Evolutionary conservation across 2,329 filamentous ascomycete species (phyloP), one percentile per base, ranked within the genome.

Genomic region (Colletotrichum musae): DNA sequence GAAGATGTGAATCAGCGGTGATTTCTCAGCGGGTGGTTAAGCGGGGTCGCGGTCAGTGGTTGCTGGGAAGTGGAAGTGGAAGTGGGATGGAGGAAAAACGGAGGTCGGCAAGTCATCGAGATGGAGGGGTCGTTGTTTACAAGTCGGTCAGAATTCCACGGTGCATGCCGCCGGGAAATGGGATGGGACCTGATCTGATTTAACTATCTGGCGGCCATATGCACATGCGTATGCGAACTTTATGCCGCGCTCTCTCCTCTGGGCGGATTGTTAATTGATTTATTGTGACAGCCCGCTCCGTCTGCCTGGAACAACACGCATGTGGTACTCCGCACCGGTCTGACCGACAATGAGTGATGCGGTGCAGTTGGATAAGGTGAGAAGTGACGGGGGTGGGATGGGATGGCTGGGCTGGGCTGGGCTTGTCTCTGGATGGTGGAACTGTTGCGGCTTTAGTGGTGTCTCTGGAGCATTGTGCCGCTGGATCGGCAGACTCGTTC

Each of bases 401-500:
- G 58, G 56, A 66, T 69, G 54, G 66, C 62, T 69, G 43, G 62
- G 16, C 45, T 21, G 32, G 39, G 53, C 43, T n/a, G 28, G 39
- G 53, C 43, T n/a, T n/a, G 39, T n/a, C 36, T 28, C 15, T 24
- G 48, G 28, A 41, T 41, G 26, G 59, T 54, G 39, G 60, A 48
- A 47, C 39, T 43, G 13, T 12, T 41, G 56, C 56, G 28, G 57
- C 57, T 26, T 43, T 47, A 51, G 32, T 41, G 58, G 21, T 18
- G 15, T 48, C 45, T 48, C 5, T 16, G 18, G 18, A 48, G 45
- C 16, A 54, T 58, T 28, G 39, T 51, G 43, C 26, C n/a, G 16
- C 24, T 51, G 61, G 61, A 68, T 69, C 66, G 66, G 62, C 51
- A 51, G 62, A 60, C 28, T 60, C 51, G 66, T 61, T 51, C 66